Base-by-base conservation (phyloP, 306 rosid species). In the Vicia villosa region DNA sequence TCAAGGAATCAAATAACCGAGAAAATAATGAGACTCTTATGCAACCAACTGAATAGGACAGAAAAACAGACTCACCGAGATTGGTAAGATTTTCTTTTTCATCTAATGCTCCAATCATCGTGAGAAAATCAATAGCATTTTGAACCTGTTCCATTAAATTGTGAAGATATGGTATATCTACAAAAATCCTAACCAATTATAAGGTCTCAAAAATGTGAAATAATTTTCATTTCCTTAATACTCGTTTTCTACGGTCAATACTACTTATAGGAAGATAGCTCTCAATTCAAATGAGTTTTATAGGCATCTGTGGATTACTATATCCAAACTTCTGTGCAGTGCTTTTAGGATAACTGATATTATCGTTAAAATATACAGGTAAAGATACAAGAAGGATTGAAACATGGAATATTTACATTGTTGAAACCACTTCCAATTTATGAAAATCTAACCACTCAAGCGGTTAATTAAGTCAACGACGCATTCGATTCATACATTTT, bases 61-160 rank as follows among this genome's bases (percentile, higher is more conserved):
- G n/a, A 28, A 59, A 41, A 70, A 81, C 42, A 68, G 43, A 82
- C 94, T 80, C 63, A 91, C 97, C 98, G 41, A 94, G 97, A 78
- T 80, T 74, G 30, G 96, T 87, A 82, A 94, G 84, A 80, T 77
- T 83, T 80, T 94, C 98, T 57, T 86, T 84, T 74, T 84, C 98
- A 80, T 94, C 97, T 69, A 94, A 78, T 56, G 98, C 92, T 66
- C 95, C 98, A 80, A 94, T 85, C 90, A 87, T 83, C 84, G 86
- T 94, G 68, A 94, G 90, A 82, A 94, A 94, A 69, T 69, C 89
- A 68, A 94, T 83, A 45, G 98, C 98, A 86, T 94, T 94, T 88
- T 94, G 95, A 49, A 94, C 97, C 97, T 91, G 89, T 80, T 15
- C 70, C 60, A 63, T 74, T 28, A 69, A 59, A 55, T 24, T 72